Base-by-base conservation (phyloP, 768 basidiomycete species). In the Pleurotus giganteus region DNA sequence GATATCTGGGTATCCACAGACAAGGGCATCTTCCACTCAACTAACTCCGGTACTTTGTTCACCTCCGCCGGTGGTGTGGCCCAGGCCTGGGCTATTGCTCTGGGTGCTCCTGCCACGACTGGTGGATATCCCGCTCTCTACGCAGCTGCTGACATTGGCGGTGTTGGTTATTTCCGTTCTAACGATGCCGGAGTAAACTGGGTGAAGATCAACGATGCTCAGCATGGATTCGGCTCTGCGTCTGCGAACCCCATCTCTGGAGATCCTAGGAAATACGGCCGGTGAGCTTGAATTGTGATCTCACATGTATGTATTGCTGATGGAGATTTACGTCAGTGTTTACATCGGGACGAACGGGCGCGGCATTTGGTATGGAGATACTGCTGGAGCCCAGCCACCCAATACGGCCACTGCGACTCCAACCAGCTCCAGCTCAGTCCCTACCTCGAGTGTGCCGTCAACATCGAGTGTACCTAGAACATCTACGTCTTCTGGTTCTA, bases 1-100 rank as follows among this genome's bases (percentile, higher is more conserved):
- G 84, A 86, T 61, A 70, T 86, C 28, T 86, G 84, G 83, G 82
- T 85, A 1, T 83, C 82, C 1, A 79, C 83, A 2, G 81, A 83
- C 64, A 73, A 67, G 36, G 78, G 74, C 19, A 66, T 86, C 24
- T 84, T 80, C 77, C 82, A 83, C 64, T 80, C 81, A 1, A 80
- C 78, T 11, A 68, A 84, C 65, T 71, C 62, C 13, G 83, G 84
- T 0, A 62, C 74, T 0, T 70, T 77, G 2, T 83, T 84, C 65
- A 69, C 71, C n/a, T 60, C 76, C 4, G 64, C 84, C 42, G 60
- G 76, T 13, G 78, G 76, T 1, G 66, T 82, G 37, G 70, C 71
- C 4, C 68, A 77, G 57, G 82, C 82, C 1, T 85, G 82, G 82
- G 76, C 76, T 6, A 77, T 85, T 34, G 80, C 80, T 17, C 72